These are phyloP conservation scores for Acanthamoeba healyi DNA, from an alignment of 208 protist species.

Conservation along the genomic window DNA sequence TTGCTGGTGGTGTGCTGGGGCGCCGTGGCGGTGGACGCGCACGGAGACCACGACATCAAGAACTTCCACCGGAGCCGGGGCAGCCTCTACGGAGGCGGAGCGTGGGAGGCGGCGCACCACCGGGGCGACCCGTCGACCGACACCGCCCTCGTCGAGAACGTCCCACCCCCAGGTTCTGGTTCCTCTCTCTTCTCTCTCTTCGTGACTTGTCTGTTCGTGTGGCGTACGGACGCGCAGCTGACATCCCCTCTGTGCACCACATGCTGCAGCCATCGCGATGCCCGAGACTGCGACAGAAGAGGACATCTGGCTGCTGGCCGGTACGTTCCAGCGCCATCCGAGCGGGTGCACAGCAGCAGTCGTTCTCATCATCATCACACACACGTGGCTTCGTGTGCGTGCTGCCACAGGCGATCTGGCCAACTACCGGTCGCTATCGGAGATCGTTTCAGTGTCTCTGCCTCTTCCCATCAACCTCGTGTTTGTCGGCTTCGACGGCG, in stretches of 20 bases:
- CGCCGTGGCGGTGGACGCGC: neutral
- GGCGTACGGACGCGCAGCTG: neutral
- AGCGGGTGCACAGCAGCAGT: too few species aligned
- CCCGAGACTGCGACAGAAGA: neutral
- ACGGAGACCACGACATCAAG: conserved; percentile 37
- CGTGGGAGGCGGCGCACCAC: neutral
- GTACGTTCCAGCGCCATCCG: too few species aligned
- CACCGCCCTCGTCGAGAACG: neutral
- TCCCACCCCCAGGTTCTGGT: neutral
- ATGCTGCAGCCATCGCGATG: neutral
- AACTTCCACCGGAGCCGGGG: neutral
- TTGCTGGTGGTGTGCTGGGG: too few species aligned
- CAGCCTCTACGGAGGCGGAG: too few species aligned
- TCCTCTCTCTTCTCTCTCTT: too few species aligned
- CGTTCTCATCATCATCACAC: too few species aligned
- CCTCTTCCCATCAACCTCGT: conserved; percentile 44
- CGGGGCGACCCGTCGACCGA: neutral
- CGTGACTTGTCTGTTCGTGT: too few species aligned
- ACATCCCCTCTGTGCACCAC: neutral
- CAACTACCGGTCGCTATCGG: neutral
- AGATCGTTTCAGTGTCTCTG: conserved; percentile 23
- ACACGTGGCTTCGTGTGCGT: too few species aligned
- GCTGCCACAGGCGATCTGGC: conserved; percentile 30
- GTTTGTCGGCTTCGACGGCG: conserved; percentile 64
- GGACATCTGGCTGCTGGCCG: conserved; percentile 9